Conservation (phyloP, 441 rosid genomes). For the Gossypium lobatum region DNA sequence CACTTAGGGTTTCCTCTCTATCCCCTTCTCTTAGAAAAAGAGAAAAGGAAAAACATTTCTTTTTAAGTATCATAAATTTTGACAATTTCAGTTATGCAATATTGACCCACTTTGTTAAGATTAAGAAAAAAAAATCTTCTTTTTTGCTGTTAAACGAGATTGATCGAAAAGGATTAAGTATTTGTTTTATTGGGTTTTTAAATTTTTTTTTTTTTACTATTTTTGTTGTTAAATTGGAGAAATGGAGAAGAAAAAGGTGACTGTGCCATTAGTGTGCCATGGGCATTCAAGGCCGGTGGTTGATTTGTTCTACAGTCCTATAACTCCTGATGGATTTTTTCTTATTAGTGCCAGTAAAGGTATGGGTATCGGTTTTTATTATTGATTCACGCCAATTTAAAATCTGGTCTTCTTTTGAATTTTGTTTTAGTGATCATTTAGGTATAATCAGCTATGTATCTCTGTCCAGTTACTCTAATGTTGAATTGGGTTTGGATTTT, state of each 20-base stretch:
- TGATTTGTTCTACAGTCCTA: constrained; percentile 82
- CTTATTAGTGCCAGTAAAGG: constrained; percentile 97
- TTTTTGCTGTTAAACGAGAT: not conserved
- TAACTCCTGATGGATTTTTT: constrained; percentile 92
- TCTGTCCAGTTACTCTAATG: not conserved
- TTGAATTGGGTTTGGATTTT: not conserved
- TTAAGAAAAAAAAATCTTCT: not conserved
- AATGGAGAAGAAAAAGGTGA: constrained; percentile 64
- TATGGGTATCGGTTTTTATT: constrained; percentile 13
- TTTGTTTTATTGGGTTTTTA: not conserved
- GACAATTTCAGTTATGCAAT: not conserved
- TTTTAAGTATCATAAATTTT: not conserved
- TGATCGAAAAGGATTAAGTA: constrained; percentile 10
- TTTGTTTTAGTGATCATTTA: not conserved
- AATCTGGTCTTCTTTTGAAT: not conserved
- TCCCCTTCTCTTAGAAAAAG: not conserved
- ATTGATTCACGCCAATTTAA: not conserved
- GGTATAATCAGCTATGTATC: not conserved
- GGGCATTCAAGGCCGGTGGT: constrained; percentile 99
- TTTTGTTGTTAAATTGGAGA: constrained; percentile 4
- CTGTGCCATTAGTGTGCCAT: constrained; percentile 85
- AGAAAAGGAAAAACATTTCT: not conserved
- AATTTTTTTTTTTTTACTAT: not conserved
- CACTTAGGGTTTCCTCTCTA: constrained; percentile 6
- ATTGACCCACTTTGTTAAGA: constrained; percentile 2